phyloP scores from a whole-genome alignment of 2,329 filamentous ascomycete genomes.

The Penicillium sp. region DNA sequence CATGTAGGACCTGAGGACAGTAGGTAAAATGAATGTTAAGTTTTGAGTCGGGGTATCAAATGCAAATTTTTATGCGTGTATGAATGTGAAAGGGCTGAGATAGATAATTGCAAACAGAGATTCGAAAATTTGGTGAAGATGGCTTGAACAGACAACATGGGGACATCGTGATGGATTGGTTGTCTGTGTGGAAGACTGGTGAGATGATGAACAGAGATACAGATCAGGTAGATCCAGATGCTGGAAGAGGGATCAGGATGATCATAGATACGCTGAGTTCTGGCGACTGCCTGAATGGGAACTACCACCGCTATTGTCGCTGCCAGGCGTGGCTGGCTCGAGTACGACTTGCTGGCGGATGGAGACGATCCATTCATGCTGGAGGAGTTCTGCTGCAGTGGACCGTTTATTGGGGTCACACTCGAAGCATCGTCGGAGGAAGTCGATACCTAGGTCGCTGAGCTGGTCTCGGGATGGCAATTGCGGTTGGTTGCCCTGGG shows the following conservation, averaged over 20 bases:
- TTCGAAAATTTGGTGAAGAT: too few relatives aligned
- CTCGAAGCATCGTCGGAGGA: conserved; percentile 76
- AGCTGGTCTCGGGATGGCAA: conserved; percentile 75
- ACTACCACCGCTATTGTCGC: conserved; percentile 25
- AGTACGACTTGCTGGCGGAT: conserved; percentile 42
- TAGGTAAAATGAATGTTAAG: too few relatives aligned
- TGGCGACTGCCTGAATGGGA: conserved; percentile 25
- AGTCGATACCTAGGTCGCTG: conserved; percentile 74
- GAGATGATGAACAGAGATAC: too few relatives aligned
- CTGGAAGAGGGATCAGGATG: background rate
- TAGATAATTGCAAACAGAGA: too few relatives aligned
- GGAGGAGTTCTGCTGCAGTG: conserved; percentile 76
- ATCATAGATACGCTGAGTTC: conserved; percentile 23
- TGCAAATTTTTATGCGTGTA: too few relatives aligned
- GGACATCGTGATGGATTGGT: background rate
- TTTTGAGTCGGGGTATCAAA: too few relatives aligned
- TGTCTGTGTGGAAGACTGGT: too few relatives aligned
- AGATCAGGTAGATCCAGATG: too few relatives aligned
- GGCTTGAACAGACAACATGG: too few relatives aligned
- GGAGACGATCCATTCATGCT: conserved; percentile 75
- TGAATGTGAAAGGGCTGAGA: too few relatives aligned
- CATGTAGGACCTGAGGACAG: too few relatives aligned
- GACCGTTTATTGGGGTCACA: conserved; percentile 70
- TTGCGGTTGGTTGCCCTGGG: conserved; percentile 85
- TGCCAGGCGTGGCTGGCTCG: conserved; percentile 34